Evolutionary conservation across 768 basidiomycete species (phyloP).

Genomic region (Suillus tomentosus): DNA sequence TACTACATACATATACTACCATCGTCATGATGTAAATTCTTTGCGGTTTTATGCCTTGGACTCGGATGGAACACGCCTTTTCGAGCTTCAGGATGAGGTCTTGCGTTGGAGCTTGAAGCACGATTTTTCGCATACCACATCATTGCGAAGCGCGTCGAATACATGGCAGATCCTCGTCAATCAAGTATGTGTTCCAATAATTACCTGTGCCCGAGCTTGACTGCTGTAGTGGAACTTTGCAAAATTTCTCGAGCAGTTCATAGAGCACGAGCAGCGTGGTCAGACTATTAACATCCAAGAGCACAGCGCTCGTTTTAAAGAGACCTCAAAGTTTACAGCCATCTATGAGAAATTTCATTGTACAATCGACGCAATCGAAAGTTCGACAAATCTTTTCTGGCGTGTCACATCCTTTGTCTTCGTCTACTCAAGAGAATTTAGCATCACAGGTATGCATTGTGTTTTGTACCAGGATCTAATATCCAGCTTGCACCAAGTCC

Average conservation of each 20-base stretch:
- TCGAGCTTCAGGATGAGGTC: constrained; percentile 21
- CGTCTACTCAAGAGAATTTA: constrained; percentile 21
- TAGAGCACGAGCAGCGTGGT: constrained; percentile 16
- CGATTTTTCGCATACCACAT: constrained; percentile 38
- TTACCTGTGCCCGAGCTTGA: neutral
- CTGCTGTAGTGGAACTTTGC: constrained; percentile 46
- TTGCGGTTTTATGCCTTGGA: constrained; percentile 68
- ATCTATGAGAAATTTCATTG: neutral
- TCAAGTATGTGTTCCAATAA: constrained; percentile 36
- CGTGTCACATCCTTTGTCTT: constrained; percentile 6
- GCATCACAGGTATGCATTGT: constrained; percentile 28
- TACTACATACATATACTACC: constrained; percentile 48
- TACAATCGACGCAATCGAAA: constrained; percentile 17
- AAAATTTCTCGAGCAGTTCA: constrained; percentile 34
- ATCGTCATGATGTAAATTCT: constrained; percentile 51
- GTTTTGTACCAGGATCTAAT: neutral
- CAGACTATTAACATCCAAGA: constrained; percentile 12
- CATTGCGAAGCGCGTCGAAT: constrained; percentile 15
- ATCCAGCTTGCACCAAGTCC: constrained; percentile 38
- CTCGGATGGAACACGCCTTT: constrained; percentile 31
- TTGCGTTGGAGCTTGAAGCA: constrained; percentile 36
- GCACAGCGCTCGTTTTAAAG: neutral
- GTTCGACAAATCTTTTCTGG: neutral
- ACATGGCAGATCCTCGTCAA: constrained; percentile 37
- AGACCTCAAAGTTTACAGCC: neutral